Evolutionary conservation across 1,284 basidiomycete genomes (phyloP).

Genomic region (Puccinia novopanici): DNA sequence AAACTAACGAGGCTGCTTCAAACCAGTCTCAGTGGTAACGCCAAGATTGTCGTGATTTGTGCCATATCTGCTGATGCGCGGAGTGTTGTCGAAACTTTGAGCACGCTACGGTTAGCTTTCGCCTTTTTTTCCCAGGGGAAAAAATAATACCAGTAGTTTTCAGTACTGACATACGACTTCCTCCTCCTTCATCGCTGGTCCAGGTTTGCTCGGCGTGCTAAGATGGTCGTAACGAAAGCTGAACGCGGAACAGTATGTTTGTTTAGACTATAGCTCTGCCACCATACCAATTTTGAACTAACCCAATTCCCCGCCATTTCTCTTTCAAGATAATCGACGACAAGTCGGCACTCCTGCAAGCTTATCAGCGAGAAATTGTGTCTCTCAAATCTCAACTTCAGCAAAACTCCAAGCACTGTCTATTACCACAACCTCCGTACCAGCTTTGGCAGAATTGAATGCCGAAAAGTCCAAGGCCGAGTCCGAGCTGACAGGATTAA

Average conservation of each 20-base stretch:
- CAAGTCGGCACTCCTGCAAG: conserved; percentile 60
- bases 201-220: conserved; percentile 65
- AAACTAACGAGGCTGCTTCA: conserved; percentile 65
- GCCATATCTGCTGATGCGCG: conserved; percentile 62
- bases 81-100: conserved; percentile 64
- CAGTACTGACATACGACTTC: neutral
- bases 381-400: conserved; percentile 58
- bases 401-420: conserved; percentile 52
- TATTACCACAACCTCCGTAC: conserved; percentile 17
- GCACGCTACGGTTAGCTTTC: conserved; percentile 65
- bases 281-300: neutral
- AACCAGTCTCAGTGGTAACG: conserved; percentile 65
- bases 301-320: neutral
- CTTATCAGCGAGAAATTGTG: conserved; percentile 62
- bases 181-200: conserved; percentile 54
- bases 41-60: conserved; percentile 65
- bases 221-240: conserved; percentile 65
- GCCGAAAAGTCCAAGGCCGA: conserved; percentile 42
- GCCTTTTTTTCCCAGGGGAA: neutral
- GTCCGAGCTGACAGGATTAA: conserved; percentile 30
- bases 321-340: conserved; percentile 51
- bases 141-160: too few relatives aligned
- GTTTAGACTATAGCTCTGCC: neutral
- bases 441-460: conserved; percentile 23
- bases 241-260: conserved; percentile 62